Conservation (phyloP, 139 green algal genomes). For the Deuterostichococcus epilithicus region DNA sequence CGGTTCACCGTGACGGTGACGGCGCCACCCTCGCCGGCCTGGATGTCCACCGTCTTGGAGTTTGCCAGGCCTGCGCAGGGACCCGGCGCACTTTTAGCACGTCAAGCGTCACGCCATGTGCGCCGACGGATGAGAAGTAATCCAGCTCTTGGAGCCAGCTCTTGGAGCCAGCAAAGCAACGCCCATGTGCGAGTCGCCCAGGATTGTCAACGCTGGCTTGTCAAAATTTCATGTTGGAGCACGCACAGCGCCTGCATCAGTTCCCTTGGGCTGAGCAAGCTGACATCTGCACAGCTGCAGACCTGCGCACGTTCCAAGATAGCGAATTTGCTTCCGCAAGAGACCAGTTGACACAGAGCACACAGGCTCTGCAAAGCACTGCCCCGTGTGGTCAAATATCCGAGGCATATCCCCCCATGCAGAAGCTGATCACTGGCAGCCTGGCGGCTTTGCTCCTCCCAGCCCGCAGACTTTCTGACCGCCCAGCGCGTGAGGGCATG, state of each 20-base stretch:
- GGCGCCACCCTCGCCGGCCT: conserved; percentile 20
- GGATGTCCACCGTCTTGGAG: conserved; percentile 47
- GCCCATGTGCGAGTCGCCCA: background rate
- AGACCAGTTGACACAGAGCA: too few relatives aligned
- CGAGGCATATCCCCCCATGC: background rate
- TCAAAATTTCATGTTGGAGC: background rate
- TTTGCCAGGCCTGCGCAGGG: conserved; percentile 50
- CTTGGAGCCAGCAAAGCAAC: background rate
- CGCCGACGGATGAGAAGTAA: background rate
- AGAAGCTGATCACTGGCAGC: background rate
- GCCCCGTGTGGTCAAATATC: too few relatives aligned
- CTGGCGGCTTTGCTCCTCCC: background rate
- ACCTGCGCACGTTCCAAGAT: too few relatives aligned
- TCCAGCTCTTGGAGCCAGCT: background rate
- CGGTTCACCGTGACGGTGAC: conserved; percentile 22
- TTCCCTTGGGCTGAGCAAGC: too few relatives aligned
- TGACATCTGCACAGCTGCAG: too few relatives aligned
- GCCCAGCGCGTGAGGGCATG: too few relatives aligned
- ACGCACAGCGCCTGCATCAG: background rate
- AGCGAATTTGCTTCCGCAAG: too few relatives aligned
- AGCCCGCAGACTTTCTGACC: background rate
- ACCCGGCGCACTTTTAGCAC: conserved; percentile 11
- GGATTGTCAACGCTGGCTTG: conserved; percentile 14
- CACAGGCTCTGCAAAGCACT: too few relatives aligned
- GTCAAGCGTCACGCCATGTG: background rate